Evolutionary conservation across 192 early-diverging fungal genomes (phyloP).

Genomic region (Coemansia pectinata): DNA sequence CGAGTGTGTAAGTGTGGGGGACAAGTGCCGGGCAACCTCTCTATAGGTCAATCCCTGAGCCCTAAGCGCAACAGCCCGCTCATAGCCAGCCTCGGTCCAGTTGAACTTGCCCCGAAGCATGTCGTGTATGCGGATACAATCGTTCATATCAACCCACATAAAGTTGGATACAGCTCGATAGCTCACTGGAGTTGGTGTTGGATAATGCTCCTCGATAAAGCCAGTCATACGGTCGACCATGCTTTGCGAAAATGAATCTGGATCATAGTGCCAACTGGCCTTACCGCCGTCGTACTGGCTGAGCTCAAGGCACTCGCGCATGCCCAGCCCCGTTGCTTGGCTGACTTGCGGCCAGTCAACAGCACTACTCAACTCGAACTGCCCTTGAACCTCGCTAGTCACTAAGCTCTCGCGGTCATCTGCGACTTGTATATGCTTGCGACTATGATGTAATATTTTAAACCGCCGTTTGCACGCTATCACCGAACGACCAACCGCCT

Average conservation of each 20-base stretch:
- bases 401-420: neutral
- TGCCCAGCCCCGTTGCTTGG: neutral
- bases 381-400: neutral
- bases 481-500: neutral
- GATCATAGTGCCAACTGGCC: constrained; percentile 8
- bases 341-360: constrained; percentile 6
- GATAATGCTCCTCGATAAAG: no score
- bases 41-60: no score
- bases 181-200: no score
- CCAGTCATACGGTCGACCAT: no score
- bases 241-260: neutral
- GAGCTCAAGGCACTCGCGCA: constrained; percentile 13
- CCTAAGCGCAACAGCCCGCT: no score
- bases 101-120: no score
- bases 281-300: neutral
- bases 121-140: no score
- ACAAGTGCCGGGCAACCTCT: no score
- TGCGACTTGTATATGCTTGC: neutral
- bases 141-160: no score
- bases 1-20: no score
- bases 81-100: no score
- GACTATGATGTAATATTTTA: neutral
- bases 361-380: neutral
- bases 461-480: neutral
- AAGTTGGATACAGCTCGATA: no score